Evolutionary conservation across 192 early-diverging fungal genomes (phyloP), one percentile per base, ranked within the genome.

Genomic region (Coemansia asiatica): DNA sequence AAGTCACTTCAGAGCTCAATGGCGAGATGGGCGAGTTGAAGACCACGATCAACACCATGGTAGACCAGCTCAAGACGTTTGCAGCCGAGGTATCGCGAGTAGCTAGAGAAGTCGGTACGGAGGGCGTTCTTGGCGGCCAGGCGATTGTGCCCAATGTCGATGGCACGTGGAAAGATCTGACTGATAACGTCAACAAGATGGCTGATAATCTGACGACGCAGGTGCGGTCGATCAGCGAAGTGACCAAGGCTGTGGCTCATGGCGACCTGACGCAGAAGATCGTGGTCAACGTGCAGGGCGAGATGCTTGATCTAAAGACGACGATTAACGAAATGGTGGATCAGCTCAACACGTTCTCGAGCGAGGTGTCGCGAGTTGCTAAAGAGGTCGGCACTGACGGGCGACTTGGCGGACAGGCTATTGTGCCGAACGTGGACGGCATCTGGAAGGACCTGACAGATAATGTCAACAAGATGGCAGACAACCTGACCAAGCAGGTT

Each of bases 161-260:
- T 33, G 90, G 90, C 21, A 89, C 87, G 0, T 91, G 90, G 90
- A 88, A 87, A 48, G 83, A 89, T 21, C 68, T 91, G 0, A 91
- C 90, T 0, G 86, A 88, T 60, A 89, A 87, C 66, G 90, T 91
- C 58, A 91, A 91, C 72, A 85, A 73, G 16, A 91, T 91, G 90
- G 88, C 88, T 0, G 64, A 73, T 22, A 85, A 91, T 56, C 69
- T 90, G 1, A 90, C 89, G 0, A 81, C 74, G 16, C 90, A 91
- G 67, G 88, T 91, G 10, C 86, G 89, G 54, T 82, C 80, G 9
- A 91, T 91, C 63, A 83, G 84, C 25, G 69, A 79, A 18, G 90
- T 91, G 4, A 88, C 88, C 2, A 89, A 83, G 53, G 89, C 89
- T 13, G 87, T 91, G 4, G 89, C 89, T 1, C 69, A 68, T n/a